Base-by-base conservation (phyloP, 2,329 filamentous ascomycete genomes). In the Venturia carpophila region DNA sequence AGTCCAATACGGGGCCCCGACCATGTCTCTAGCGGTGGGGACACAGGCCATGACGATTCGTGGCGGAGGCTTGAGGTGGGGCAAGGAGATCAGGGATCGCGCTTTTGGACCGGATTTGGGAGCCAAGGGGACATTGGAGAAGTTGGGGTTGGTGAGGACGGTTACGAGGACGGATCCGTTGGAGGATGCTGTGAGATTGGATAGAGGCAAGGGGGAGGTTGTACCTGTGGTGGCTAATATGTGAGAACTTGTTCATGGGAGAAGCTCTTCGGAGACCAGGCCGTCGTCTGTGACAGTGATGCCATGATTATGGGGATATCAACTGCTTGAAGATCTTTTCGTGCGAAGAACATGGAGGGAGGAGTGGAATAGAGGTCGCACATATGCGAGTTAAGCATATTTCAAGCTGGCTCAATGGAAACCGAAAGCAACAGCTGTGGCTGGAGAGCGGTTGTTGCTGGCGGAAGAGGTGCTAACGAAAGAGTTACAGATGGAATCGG, bases 51-150 rank as follows among this genome's bases (percentile, higher is more conserved):
- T 66, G 34, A 45, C 39, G 42, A 49, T 63, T n/a, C 47, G 64
- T 15, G 64, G 60, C 0, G 64, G 56, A 6, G 43, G 24, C 3
- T 39, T 66, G 42, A 52, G 11, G 30, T 66, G 45, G 42, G 64
- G 64, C 2, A 52, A 56, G 39, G 64, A 64, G 47, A 39, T 66
- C 15, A 66, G 47, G 24, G 41, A 66, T 30, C 2, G 64, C 15
- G 64, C 64, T 21, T 66, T 66, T 64, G 64, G 64, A 34, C 41
- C 39, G 10, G 64, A 45, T n/a, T 45, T 66, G 34, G 64, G 64
- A 13, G 45, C 63, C 17, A 60, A 66, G 10, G 64, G 64, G 27
- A 66, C 49, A 10, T 42, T 64, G 24, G 42, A 66, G 52, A 66
- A 66, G 24, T 15, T 65, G 55, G 41, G 56, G 17, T 30, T 65